Base-by-base conservation (phyloP, 1,139 yeast genomes). In the Saccharomycopsis hybrid region DNA sequence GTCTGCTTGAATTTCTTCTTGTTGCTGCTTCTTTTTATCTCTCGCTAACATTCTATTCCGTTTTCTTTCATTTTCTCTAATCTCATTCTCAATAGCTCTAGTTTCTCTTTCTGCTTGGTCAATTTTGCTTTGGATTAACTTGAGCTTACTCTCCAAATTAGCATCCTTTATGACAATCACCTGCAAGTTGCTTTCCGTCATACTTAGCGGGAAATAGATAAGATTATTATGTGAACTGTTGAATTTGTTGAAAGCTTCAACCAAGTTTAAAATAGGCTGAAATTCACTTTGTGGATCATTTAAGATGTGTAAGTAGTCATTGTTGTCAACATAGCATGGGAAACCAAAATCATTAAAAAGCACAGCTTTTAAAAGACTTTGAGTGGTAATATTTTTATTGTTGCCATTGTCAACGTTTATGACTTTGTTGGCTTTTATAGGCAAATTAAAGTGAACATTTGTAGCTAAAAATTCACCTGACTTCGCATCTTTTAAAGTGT, bases 171-270 rank as follows among this genome's bases (percentile, higher is more conserved):
- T 28, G n/a, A 49, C 32, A 24, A 52, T 9, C 18, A 51, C 52
- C 29, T 53, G 56, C 9, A 53, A n/a, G 43, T 39, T 32, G n/a
- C 32, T 33, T 8, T 27, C 49, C n/a, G 47, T 39, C 9, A 44
- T 13, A 25, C 49, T 39, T 3, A 53, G 7, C 1, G 54, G 54
- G 13, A 46, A 48, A 37, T 51, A 51, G 3, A 47, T 44, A 5
- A 53, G 36, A 39, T 49, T 48, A 43, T 44, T 47, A 18, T 51
- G 49, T 28, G 49, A 29, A 11, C 27, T 30, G 30, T 53, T 53
- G 32, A 43, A 47, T 5, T 46, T 28, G 32, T 53, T 53, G 48
- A 53, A 51, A 3, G 47, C 46, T 13, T 48, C 53, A 11, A 43
- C 24, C 5, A 53, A 8, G 36, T 53, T 51, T 35, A 48, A 43